These are phyloP conservation scores for Colletotrichum musae DNA, from an alignment of 2,329 filamentous ascomycete species.

Conservation along the genomic window DNA sequence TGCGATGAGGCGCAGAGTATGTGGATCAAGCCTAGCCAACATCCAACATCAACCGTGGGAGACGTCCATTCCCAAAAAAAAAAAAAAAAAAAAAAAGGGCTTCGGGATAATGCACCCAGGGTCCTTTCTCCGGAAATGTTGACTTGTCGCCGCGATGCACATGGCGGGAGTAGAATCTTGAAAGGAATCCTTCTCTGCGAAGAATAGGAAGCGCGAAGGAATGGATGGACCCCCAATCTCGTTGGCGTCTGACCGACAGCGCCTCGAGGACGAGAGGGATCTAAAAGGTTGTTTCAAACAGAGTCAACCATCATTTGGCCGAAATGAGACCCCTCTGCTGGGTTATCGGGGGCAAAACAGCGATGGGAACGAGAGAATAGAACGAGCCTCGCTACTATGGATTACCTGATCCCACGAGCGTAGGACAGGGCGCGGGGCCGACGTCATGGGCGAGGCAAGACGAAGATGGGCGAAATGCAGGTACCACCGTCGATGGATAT, in stretches of 20 bases:
- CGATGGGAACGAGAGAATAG: not conserved
- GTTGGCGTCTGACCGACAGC: conserved; percentile 7
- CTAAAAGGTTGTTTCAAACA: conserved; percentile 16
- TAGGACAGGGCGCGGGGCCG: not conserved
- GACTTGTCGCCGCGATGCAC: conserved; percentile 3
- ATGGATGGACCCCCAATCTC: conserved; percentile 27
- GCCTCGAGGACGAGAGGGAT: conserved; percentile 7
- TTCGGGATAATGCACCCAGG: not conserved
- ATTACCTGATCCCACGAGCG: not conserved
- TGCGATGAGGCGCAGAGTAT: conserved; percentile 35
- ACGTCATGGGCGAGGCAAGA: not conserved
- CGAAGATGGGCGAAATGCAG: not conserved
- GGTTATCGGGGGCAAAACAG: not conserved
- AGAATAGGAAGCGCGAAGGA: conserved; percentile 6
- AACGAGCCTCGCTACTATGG: not conserved
- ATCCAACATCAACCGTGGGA: conserved; percentile 9
- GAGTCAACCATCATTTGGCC: conserved; percentile 4
- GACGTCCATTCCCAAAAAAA: conserved; percentile 2
- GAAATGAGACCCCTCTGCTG: not conserved
- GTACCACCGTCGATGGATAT: conserved; percentile 4
- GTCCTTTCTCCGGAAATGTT: not conserved
- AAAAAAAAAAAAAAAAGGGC: conserved; percentile 2
- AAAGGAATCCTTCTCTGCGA: not conserved
- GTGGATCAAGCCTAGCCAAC: conserved; percentile 5
- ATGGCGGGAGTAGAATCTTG: not conserved